phyloP scores from a whole-genome alignment of 1,139 yeast species.

The Eremothecium cymbalariae region DNA sequence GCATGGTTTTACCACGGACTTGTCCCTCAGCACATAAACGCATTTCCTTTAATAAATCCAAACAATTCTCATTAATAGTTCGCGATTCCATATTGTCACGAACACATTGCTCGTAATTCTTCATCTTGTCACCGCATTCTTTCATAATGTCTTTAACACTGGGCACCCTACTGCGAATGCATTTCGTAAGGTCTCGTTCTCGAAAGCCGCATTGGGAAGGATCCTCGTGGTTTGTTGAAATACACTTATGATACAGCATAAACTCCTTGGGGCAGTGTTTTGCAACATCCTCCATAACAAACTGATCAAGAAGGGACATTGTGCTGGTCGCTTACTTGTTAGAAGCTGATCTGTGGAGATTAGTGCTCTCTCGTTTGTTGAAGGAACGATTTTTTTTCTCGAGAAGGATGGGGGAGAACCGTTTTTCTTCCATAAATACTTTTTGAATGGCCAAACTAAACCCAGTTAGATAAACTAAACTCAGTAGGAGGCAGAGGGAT shows the following conservation, averaged over 20 bases:
- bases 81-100: slow-evolving; percentile 17
- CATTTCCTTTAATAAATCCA: slow-evolving; percentile 15
- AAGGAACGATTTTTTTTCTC: not conserved
- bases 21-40: slow-evolving; percentile 19
- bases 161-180: slow-evolving; percentile 30
- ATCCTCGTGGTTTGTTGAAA: slow-evolving; percentile 28
- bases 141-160: slow-evolving; percentile 29
- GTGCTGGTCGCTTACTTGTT: not conserved
- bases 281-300: slow-evolving; percentile 28
- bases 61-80: slow-evolving; percentile 21
- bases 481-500: no score
- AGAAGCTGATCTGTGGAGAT: no score
- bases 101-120: slow-evolving; percentile 29
- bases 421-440: no score
- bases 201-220: slow-evolving; percentile 26
- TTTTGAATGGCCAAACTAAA: no score
- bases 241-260: slow-evolving; percentile 31
- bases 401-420: no score
- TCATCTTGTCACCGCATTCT: slow-evolving; percentile 25
- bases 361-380: not conserved
- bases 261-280: slow-evolving; percentile 32
- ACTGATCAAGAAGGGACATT: slow-evolving; percentile 21
- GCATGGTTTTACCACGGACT: slow-evolving; percentile 13
- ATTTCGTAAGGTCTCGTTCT: slow-evolving; percentile 26
- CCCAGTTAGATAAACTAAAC: no score